Base-by-base conservation (phyloP, 2,329 filamentous ascomycete genomes). In the Alternaria dauci region DNA sequence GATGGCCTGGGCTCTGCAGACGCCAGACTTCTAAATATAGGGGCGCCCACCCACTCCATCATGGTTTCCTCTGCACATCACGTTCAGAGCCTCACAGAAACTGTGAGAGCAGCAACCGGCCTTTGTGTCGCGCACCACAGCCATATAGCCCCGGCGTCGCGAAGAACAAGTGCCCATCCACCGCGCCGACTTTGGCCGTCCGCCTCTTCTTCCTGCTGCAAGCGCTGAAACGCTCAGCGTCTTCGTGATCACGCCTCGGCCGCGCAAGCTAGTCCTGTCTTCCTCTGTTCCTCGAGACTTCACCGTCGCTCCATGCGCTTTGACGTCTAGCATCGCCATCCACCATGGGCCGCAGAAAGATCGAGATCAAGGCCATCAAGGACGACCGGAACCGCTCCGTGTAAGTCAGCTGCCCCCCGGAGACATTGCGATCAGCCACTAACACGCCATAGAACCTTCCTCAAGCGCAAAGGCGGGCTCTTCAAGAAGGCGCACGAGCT, bases 401-500 rank as follows among this genome's bases (percentile, higher is more conserved):
- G 94, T 97, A 93, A 81, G 92, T 48, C 42, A 52, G 39, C 52
- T 59, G 59, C 58, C 47, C 58, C 47, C 56, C 20, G 20, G 43
- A 28, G n/a, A 52, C 46, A 42, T 58, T 71, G 57, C 61, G 67
- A 72, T 58, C 54, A 39, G 58, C 44, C 6, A 63, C 73, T 74
- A 58, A 71, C 71, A 58, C 42, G 51, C 55, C n/a, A 20, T 75
- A 97, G 94, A 68, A 99, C 95, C 44, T 99, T 99, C 80, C 84
- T 99, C 71, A 99, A 99, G 86, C 92, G 95, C 83, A 99, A 99
- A 82, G 95, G 94, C 73, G 95, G 95, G 73, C 85, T 99, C 51
- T 99, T 99, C 87, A 99, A 99, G 85, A 99, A 99, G 87, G 95
- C 95, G 55, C 94, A 99, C 80, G 95, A 99, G 86, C 87, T 99